phyloP scores from a whole-genome alignment of 495 filamentous ascomycete species.

The Lasiosphaeria hispida region DNA sequence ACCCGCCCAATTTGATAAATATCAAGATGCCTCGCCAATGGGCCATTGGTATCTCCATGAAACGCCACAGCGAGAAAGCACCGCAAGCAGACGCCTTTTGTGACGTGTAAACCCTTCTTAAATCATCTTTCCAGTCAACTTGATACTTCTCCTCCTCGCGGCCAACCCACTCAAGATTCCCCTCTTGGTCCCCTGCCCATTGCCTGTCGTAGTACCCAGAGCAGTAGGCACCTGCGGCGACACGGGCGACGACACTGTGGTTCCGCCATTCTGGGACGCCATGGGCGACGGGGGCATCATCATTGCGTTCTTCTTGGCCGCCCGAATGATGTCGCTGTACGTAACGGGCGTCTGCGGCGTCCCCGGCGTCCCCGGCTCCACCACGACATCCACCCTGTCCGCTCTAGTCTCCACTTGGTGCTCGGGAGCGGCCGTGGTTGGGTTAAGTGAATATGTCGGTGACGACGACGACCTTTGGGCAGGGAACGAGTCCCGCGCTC shows the following conservation, averaged over 20 bases:
- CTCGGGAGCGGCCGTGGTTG: constrained; percentile 18
- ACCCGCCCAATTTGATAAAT: too few species aligned
- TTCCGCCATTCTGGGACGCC: neutral
- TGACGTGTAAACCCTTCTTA: neutral
- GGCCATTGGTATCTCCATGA: neutral
- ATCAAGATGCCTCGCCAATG: too few species aligned
- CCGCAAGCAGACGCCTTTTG: neutral
- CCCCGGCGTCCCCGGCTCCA: constrained; percentile 7
- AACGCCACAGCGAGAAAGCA: neutral
- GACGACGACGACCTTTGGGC: neutral
- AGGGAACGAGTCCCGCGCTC: too few species aligned
- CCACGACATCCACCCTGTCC: neutral
- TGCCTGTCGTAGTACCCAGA: neutral
- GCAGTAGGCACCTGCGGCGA: constrained; percentile 15
- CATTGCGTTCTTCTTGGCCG: constrained; percentile 36
- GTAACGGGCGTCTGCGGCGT: constrained; percentile 37
- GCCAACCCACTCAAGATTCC: constrained; percentile 42
- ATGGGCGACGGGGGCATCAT: constrained; percentile 21
- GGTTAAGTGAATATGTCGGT: neutral
- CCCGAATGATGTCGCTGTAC: constrained; percentile 38
- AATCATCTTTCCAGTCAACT: constrained; percentile 26
- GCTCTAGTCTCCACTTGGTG: neutral
- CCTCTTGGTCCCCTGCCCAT: constrained; percentile 26
- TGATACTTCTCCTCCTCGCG: constrained; percentile 41
- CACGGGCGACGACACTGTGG: constrained; percentile 22